Conservation (phyloP, 2,329 filamentous ascomycete species). For the Scorias spongiosa region DNA sequence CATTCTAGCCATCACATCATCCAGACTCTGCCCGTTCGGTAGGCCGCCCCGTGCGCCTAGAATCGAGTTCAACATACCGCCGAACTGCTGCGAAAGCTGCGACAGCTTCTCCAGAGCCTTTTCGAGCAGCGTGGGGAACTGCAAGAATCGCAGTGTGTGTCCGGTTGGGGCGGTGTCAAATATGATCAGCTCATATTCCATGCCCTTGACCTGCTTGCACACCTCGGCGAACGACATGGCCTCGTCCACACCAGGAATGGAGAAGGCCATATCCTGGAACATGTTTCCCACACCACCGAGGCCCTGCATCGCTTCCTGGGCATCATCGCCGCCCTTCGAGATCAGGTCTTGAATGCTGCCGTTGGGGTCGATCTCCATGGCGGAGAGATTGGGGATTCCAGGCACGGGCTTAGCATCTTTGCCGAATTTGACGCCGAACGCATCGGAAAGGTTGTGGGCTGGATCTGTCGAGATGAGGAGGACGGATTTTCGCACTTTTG, state of each 20-base stretch:
- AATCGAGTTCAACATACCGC: slow-evolving; percentile 86
- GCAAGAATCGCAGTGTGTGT: slow-evolving; percentile 94
- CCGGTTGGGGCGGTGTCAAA: slow-evolving; percentile 98
- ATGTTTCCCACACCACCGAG: slow-evolving; percentile 66
- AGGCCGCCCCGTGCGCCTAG: slow-evolving; percentile 63
- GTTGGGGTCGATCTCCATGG: slow-evolving; percentile 98
- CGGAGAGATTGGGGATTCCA: slow-evolving; percentile 83
- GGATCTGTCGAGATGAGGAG: slow-evolving; percentile 97
- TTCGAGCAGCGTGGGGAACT: slow-evolving; percentile 95
- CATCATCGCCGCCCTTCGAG: slow-evolving; percentile 58
- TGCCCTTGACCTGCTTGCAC: slow-evolving; percentile 95
- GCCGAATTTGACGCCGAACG: slow-evolving; percentile 97
- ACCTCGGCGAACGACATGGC: slow-evolving; percentile 99
- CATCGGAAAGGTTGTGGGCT: slow-evolving; percentile 93
- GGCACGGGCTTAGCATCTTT: slow-evolving; percentile 91
- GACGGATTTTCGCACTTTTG: slow-evolving; percentile 85
- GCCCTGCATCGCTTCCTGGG: slow-evolving; percentile 54
- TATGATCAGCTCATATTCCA: slow-evolving; percentile 97
- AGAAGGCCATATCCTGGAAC: slow-evolving; percentile 98
- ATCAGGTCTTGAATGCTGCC: slow-evolving; percentile 93
- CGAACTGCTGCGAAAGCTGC: slow-evolving; percentile 85
- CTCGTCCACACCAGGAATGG: slow-evolving; percentile 95
- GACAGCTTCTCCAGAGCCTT: slow-evolving; percentile 97
- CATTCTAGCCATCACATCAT: slow-evolving; percentile 87
- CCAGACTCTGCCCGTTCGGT: slow-evolving; percentile 83